Evolutionary conservation across 2,329 filamentous ascomycete genomes (phyloP), one percentile per base, ranked within the genome.

Genomic region (Cladophialophora bantiana): DNA sequence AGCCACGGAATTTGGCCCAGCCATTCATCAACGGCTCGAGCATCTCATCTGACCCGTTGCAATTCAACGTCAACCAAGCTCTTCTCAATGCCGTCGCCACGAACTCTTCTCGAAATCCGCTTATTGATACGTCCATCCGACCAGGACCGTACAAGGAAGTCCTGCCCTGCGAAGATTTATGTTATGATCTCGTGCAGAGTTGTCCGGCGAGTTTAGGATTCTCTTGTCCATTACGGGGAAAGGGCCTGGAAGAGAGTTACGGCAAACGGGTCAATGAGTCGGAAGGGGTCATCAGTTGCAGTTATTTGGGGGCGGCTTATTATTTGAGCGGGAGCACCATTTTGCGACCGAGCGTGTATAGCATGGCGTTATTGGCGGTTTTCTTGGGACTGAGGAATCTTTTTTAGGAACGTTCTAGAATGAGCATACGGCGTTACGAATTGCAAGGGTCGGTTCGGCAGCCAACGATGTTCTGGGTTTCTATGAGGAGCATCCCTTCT

Each of bases 141-240:
- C 94, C 95, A 0, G 95, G 95, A 0, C 95, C 95, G 0, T 98
- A 99, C 80, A 96, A 94, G 76, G 95, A 99, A 80, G 83, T 98
- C 20, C 81, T 97, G 7, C 95, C 95, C 0, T 98, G 94, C 74
- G 87, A 91, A 68, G 90, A 96, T 70, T 80, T 97, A 59, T 99
- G 95, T 80, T 95, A 93, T 76, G 87, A 90, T 62, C 84, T 99
- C 1, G 91, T 96, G 10, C 89, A 90, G 78, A 92, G 87, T 75
- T 99, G 95, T 78, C 94, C 95, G 0, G 85, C 93, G 0, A 79
- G 84, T 0, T 81, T 99, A 72, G 83, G 84, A 0, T 97, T 99
- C 73, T 80, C 77, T 0, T 99, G 95, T 79, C 94, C 95, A 1
- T 71, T 75, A 38, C 73, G 74, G 1, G 81, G 81, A 0, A 75